Evolutionary conservation across 352 stramenopile genomes (phyloP), one percentile per base, ranked within the genome.

Genomic region (Pseudoperonospora humuli): DNA sequence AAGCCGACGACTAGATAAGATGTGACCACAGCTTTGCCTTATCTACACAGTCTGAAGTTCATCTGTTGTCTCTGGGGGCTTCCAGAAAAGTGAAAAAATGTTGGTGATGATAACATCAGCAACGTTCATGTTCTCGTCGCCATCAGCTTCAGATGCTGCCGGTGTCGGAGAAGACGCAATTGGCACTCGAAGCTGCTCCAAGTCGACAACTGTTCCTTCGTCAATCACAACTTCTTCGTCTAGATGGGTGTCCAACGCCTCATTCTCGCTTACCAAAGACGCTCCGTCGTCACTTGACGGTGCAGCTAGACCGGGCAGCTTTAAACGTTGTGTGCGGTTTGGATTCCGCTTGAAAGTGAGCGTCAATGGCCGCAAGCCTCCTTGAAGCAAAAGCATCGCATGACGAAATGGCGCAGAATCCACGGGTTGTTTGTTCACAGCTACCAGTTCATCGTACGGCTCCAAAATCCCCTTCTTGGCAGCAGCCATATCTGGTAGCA

Each of bases 71-170:
- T 79, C 61, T 0, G 74, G 70, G 6, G 75, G 44, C 15, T 70
- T 73, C 80, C 80, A 93, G 28, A 90, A 86, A 7, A 93, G 60
- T 11, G 80, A 87, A 51, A 93, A 93, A 3, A 93, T 49, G 49
- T 82, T 86, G 13, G 75, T 86, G 61, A 93, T 87, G 48, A 93
- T 86, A 19, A 76, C 66, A 52, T 93, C 80, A 4, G 80, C 77
- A 11, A 90, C 55, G 20, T 72, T 72, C 33, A 70, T 67, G 15
- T 80, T 67, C 6, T 74, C 68, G 15, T 74, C 67, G 11, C 50
- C 43, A 1, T 45, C 19, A 17, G 9, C n/a, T 14, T 17, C 31
- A 39, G 14, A 2, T 32, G 10, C 33, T 33, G 36, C 38, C 18
- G 10, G 24, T 28, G 21, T 42, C 7, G 18, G 44, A 31, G 21